Evolutionary conservation across 1,284 basidiomycete genomes (phyloP), one percentile per base, ranked within the genome.

Genomic region (Acaromyces ingoldii): DNA sequence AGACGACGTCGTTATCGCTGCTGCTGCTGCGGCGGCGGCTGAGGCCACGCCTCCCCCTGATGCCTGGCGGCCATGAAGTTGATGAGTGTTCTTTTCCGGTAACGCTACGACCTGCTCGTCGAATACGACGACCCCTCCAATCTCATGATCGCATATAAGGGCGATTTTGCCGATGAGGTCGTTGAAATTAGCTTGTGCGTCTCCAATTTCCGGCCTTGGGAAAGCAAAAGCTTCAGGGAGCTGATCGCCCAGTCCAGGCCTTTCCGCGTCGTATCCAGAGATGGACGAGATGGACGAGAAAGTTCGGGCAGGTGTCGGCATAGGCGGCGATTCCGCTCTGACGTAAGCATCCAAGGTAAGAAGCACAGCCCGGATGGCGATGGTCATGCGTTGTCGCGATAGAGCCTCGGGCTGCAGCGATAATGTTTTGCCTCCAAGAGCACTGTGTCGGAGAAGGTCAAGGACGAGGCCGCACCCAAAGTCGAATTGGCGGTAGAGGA

Each of bases 41-140:
- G 40, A 58, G 55, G n/a, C 13, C n/a, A n/a, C 28, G 26, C 10
- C 24, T 38, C n/a, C 46, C 51, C 11, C 22, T 17, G 26, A 29
- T 11, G 10, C 50, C 29, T 2, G 36, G 17, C n/a, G n/a, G n/a
- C n/a, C n/a, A n/a, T n/a, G n/a, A n/a, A n/a, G n/a, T n/a, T n/a
- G n/a, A n/a, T n/a, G n/a, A n/a, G n/a, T n/a, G n/a, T n/a, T n/a
- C n/a, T n/a, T n/a, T n/a, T n/a, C n/a, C n/a, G n/a, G n/a, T n/a
- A n/a, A n/a, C n/a, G n/a, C n/a, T n/a, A n/a, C n/a, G n/a, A 86
- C 89, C 52, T 88, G 83, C 15, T 92, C 89, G 60, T 91, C 89
- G 43, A 91, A 86, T 31, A 93, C 79, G 13, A 85, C 85, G 82
- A 92, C 85, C 38, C 80, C 79, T 1, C 87, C 88, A 15, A 90